phyloP scores from a whole-genome alignment of 768 basidiomycete genomes.

The Suillus subluteus region DNA sequence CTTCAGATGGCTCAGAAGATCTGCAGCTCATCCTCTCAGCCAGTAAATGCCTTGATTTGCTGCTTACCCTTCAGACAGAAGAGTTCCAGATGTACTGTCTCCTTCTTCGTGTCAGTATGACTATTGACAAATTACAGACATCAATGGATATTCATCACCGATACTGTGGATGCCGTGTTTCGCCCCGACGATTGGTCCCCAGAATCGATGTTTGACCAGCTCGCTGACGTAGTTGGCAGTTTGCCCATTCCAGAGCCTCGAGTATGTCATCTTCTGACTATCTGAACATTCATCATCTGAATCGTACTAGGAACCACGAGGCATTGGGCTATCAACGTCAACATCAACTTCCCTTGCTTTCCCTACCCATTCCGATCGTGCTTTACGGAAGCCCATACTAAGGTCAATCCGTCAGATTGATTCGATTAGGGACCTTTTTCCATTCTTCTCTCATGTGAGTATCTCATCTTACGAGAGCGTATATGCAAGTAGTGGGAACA shows the following conservation, averaged over 20 bases:
- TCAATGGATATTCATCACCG: constrained; percentile 98
- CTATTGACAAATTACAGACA: constrained; percentile 52
- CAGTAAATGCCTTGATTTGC: constrained; percentile 90
- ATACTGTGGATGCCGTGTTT: constrained; percentile 94
- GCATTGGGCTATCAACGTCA: constrained; percentile 25
- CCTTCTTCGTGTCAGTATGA: neutral
- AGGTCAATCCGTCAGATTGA: constrained; percentile 71
- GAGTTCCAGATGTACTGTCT: constrained; percentile 90
- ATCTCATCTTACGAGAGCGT: constrained; percentile 89
- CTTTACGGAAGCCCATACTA: constrained; percentile 77
- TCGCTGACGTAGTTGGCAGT: constrained; percentile 80
- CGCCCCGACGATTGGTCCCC: constrained; percentile 83
- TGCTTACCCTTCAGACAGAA: constrained; percentile 92
- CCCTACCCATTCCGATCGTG: constrained; percentile 41
- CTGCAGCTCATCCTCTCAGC: constrained; percentile 83
- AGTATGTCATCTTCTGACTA: constrained; percentile 18
- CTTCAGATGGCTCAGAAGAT: constrained; percentile 84
- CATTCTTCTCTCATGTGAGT: constrained; percentile 91
- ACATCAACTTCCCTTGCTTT: constrained; percentile 24
- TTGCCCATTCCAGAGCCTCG: constrained; percentile 52
- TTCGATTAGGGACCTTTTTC: constrained; percentile 82
- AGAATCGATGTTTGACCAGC: constrained; percentile 87
- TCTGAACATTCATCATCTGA: neutral
- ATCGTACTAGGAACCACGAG: constrained; percentile 30
- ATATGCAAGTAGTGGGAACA: constrained; percentile 76